A percentile compares a stretch with the other conserved stretches of the same genome.
Evolutionary conservation across 2,329 filamentous ascomycete genomes (phyloP).

Genomic region (Aureobasidium zeae): DNA sequence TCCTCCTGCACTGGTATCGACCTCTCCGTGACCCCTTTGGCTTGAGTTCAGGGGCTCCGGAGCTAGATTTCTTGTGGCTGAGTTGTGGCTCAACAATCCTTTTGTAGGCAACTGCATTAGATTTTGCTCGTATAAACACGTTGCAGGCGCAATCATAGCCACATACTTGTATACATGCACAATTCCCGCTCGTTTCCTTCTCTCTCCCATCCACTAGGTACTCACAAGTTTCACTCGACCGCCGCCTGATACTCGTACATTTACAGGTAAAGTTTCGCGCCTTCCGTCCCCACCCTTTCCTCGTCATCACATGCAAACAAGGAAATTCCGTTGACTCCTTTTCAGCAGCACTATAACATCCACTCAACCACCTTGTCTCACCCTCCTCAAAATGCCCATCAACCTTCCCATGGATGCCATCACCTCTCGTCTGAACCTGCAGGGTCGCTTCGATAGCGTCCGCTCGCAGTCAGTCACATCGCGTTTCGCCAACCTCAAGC

Average conservation of each 20-base stretch:
- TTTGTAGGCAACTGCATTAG: neutral
- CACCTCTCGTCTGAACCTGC: slow-evolving; percentile 80
- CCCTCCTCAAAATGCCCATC: slow-evolving; percentile 58
- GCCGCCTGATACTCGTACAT: no score
- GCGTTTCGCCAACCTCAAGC: slow-evolving; percentile 86
- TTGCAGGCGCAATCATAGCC: slow-evolving; percentile 10
- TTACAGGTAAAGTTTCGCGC: no score
- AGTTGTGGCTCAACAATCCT: slow-evolving; percentile 4
- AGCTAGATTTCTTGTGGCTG: neutral
- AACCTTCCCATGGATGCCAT: slow-evolving; percentile 87
- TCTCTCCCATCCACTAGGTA: neutral
- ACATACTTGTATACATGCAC: neutral
- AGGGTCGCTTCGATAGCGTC: slow-evolving; percentile 74
- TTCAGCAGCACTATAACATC: neutral
- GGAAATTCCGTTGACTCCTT: slow-evolving; percentile 15
- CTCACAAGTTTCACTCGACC: no score
- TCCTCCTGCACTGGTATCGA: neutral
- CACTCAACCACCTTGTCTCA: neutral
- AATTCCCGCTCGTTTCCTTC: neutral
- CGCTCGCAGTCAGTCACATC: slow-evolving; percentile 67
- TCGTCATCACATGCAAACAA: slow-evolving; percentile 14
- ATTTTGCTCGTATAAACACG: slow-evolving; percentile 5
- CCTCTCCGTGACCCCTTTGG: neutral
- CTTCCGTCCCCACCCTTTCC: no score
- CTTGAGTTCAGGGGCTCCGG: slow-evolving; percentile 6